Percentiles rank a stretch among this genome's conserved stretches.
Evolutionary conservation across 78 protist species (phyloP).

Genomic region (Protostelium mycophagum): DNA sequence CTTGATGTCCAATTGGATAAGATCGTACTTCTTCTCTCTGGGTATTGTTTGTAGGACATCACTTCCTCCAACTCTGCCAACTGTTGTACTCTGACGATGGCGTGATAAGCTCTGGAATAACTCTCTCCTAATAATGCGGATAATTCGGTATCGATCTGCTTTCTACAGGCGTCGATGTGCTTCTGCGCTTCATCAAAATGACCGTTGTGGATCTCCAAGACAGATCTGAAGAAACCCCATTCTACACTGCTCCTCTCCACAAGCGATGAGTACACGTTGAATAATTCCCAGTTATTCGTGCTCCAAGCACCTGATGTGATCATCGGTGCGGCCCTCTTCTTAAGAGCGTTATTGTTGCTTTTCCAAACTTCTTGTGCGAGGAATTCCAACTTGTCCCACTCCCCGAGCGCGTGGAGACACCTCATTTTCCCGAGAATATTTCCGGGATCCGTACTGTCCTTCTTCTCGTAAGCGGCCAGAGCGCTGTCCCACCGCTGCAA

Average conservation of each 20-base stretch:
- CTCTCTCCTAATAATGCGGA: slow-evolving; percentile 86
- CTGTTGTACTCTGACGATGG: slow-evolving; percentile 81
- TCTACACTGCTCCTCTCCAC: slow-evolving; percentile 52
- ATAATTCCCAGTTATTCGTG: slow-evolving; percentile 63
- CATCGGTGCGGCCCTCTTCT: slow-evolving; percentile 70
- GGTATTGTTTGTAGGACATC: slow-evolving; percentile 32
- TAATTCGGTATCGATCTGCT: slow-evolving; percentile 78
- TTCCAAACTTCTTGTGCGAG: slow-evolving; percentile 65
- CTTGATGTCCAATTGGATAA: slow-evolving; percentile 77
- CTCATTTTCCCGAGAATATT: slow-evolving; percentile 83
- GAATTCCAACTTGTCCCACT: slow-evolving; percentile 73
- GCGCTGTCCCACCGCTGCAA: slow-evolving; percentile 95
- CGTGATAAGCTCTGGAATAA: slow-evolving; percentile 81
- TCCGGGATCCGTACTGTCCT: slow-evolving; percentile 48
- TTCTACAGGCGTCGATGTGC: slow-evolving; percentile 68
- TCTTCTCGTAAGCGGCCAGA: slow-evolving; percentile 70
- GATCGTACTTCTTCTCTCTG: slow-evolving; percentile 41
- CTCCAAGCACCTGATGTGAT: slow-evolving; percentile 92
- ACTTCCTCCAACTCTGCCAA: slow-evolving; percentile 89
- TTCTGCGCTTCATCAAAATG: slow-evolving; percentile 30
- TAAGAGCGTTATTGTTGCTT: slow-evolving; percentile 7
- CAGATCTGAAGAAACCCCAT: slow-evolving; percentile 70
- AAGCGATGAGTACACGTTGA: slow-evolving; percentile 54
- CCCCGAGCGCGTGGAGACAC: slow-evolving; percentile 90
- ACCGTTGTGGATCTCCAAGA: slow-evolving; percentile 65